phyloP scores from a whole-genome alignment of 2,329 filamentous ascomycete genomes.

The Tolypocladium tropicale region DNA sequence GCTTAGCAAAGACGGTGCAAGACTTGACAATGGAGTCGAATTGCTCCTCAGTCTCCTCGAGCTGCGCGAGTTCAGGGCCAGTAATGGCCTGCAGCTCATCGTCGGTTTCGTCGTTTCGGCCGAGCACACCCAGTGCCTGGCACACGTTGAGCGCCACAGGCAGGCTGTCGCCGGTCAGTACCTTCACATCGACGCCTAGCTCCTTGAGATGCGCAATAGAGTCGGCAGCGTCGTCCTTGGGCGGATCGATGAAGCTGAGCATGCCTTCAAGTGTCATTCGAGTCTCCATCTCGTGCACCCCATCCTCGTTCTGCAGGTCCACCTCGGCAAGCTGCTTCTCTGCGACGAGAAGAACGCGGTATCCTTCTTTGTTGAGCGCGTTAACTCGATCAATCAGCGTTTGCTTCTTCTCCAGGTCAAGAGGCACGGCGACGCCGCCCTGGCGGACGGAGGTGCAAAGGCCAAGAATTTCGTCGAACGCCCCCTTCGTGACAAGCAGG shows the following conservation, averaged over 20 bases:
- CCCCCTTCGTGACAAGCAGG: constrained; percentile 18
- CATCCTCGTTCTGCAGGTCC: constrained; percentile 9
- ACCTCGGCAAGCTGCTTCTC: constrained; percentile 8
- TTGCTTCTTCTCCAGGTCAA: constrained; percentile 8
- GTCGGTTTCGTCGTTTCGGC: constrained; percentile 6
- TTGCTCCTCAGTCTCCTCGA: constrained; percentile 7
- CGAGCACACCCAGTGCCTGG: constrained; percentile 11
- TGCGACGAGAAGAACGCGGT: constrained; percentile 14
- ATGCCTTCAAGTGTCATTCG: constrained; percentile 16
- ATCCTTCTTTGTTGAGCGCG: constrained; percentile 10
- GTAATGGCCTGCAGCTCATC: constrained; percentile 13
- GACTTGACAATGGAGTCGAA: constrained; percentile 12
- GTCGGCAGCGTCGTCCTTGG: constrained; percentile 16
- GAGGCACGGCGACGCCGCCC: constrained; percentile 5
- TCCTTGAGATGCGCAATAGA: constrained; percentile 12
- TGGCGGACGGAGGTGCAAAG: constrained; percentile 11
- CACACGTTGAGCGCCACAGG: constrained; percentile 18
- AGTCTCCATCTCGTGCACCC: constrained; percentile 11
- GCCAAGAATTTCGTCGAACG: constrained; percentile 16
- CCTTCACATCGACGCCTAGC: constrained; percentile 16
- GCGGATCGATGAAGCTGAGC: constrained; percentile 17
- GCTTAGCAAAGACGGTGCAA: constrained; percentile 18
- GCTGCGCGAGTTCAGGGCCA: constrained; percentile 10
- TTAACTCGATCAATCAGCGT: constrained; percentile 7
- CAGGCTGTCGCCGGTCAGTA: constrained; percentile 16